phyloP scores from a whole-genome alignment of 306 rosid species.

The Inga laurina region DNA sequence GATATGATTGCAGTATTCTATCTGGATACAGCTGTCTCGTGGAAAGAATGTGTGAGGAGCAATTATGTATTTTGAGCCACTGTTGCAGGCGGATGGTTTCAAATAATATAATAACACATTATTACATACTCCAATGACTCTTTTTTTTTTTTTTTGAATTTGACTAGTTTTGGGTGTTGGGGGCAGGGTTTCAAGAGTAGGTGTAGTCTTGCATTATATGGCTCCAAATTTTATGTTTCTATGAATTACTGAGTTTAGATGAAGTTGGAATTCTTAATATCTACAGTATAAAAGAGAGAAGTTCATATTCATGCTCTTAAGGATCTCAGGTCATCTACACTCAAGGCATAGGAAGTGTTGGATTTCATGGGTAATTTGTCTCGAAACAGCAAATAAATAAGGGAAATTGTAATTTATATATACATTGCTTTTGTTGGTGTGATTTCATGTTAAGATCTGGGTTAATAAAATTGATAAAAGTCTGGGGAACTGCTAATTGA shows the following conservation, averaged over 20 bases:
- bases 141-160: neutral
- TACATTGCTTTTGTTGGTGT: conserved; percentile 9
- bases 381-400: neutral
- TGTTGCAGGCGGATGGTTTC: neutral
- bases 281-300: conserved; percentile 5
- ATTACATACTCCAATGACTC: neutral
- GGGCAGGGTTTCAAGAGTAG: neutral
- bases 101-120: neutral
- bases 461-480: too few relatives aligned
- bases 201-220: neutral
- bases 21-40: neutral
- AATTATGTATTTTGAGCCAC: neutral
- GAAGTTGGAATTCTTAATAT: conserved; percentile 9
- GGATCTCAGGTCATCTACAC: neutral
- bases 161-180: neutral
- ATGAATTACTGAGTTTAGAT: neutral
- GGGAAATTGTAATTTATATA: neutral
- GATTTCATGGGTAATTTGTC: neutral
- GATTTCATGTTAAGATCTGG: neutral
- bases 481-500: too few relatives aligned
- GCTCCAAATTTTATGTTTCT: neutral
- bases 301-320: neutral
- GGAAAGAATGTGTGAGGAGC: neutral
- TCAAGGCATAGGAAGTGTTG: neutral
- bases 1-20: neutral